Conservation (phyloP, 371 early-diverging fungal species). For the Apophysomyces variabilis region DNA sequence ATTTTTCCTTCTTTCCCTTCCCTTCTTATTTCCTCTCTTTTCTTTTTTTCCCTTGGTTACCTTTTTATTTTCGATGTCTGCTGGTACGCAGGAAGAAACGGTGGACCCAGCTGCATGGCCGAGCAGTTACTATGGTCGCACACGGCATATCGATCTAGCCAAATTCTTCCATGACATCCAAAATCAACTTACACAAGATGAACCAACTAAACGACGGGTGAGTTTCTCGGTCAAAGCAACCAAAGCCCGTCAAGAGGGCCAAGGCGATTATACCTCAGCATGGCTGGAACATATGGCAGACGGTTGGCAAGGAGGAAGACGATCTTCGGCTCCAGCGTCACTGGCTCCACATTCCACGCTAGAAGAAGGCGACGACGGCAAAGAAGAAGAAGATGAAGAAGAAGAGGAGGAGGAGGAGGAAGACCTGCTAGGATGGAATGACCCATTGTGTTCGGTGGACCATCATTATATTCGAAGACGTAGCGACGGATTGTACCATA, state of each 20-base stretch:
- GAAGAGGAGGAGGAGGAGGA: neutral
- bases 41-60: conserved; percentile 10
- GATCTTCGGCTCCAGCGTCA: conserved; percentile 97
- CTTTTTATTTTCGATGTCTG: conserved; percentile 4
- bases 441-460: neutral
- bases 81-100: conserved; percentile 65
- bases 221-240: conserved; percentile 19
- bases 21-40: conserved; percentile 19
- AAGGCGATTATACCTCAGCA: neutral
- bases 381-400: neutral
- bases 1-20: conserved; percentile 14
- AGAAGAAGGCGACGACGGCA: no score
- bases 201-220: conserved; percentile 10
- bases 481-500: neutral
- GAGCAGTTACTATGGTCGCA: conserved; percentile 33
- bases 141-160: conserved; percentile 26
- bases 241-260: neutral
- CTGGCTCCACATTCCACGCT: conserved; percentile 86
- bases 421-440: neutral
- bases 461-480: neutral
- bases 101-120: conserved; percentile 39
- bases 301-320: conserved; percentile 55
- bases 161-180: conserved; percentile 20
- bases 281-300: no score
- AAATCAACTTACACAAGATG: neutral